Conservation (phyloP, 495 filamentous ascomycete genomes). For the Pyronema omphalodes region DNA sequence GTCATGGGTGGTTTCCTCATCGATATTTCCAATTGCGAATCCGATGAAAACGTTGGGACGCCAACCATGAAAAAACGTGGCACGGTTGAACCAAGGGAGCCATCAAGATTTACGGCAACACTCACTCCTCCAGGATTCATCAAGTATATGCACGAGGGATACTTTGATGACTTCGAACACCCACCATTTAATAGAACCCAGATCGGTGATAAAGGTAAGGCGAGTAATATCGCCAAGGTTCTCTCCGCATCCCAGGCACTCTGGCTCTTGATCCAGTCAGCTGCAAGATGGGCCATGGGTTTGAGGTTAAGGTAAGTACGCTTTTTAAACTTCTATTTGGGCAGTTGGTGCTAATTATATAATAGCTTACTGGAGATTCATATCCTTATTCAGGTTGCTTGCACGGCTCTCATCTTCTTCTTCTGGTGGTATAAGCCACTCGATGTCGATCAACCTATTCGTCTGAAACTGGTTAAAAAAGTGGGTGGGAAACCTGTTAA, state of each 20-base stretch:
- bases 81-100: background rate
- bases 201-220: conserved; percentile 5
- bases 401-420: conserved; percentile 7
- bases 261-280: conserved; percentile 3
- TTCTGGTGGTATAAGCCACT: conserved; percentile 14
- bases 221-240: conserved; percentile 4
- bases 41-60: background rate
- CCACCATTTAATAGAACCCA: background rate
- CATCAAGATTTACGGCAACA: conserved; percentile 1
- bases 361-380: conserved; percentile 9
- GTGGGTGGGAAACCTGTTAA: background rate
- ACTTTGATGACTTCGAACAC: background rate
- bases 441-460: conserved; percentile 11
- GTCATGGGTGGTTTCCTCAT: conserved; percentile 14
- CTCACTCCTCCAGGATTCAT: conserved; percentile 8
- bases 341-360: background rate
- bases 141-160: background rate
- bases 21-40: background rate
- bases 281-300: background rate
- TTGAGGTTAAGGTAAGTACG: conserved; percentile 2
- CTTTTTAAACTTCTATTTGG: background rate
- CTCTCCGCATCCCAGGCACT: conserved; percentile 5
- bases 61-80: background rate
- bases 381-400: conserved; percentile 9
- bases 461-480: background rate